These are phyloP conservation scores for Pecoramyces ruminantium DNA, from an alignment of 192 early-diverging fungal species.

Conservation along the genomic window DNA sequence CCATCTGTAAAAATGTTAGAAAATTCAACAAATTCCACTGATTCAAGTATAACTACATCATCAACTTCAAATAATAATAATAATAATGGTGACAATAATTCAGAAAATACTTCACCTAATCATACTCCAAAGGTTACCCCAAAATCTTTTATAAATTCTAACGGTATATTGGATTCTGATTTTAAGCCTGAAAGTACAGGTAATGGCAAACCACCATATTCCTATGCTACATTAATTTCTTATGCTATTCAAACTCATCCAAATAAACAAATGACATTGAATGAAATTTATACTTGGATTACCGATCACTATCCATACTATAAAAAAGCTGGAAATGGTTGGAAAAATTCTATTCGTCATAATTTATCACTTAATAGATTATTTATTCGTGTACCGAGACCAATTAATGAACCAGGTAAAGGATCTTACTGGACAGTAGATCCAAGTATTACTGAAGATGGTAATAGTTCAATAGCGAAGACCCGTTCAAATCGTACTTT, in stretches of 20 bases:
- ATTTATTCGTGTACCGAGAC: constrained; percentile 65
- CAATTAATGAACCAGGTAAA: constrained; percentile 72
- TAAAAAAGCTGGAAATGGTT: constrained; percentile 20
- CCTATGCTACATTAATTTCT: constrained; percentile 75
- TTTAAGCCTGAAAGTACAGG: constrained; percentile 8
- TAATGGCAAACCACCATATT: constrained; percentile 58
- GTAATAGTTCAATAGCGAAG: background rate
- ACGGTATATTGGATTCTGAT: too few relatives aligned
- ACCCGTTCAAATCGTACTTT: background rate
- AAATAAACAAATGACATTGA: constrained; percentile 56
- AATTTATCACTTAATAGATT: constrained; percentile 22
- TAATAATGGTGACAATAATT: too few relatives aligned
- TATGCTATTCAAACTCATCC: constrained; percentile 69
- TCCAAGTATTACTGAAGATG: constrained; percentile 6
- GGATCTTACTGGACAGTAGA: constrained; percentile 72
- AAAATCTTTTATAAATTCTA: too few relatives aligned
- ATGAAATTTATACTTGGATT: constrained; percentile 78
- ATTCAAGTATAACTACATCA: background rate
- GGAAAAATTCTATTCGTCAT: background rate
- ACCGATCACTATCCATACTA: constrained; percentile 72
- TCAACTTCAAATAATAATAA: background rate
- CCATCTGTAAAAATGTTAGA: background rate
- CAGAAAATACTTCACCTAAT: too few relatives aligned
- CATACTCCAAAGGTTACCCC: too few relatives aligned
- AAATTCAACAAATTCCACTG: background rate